Base-by-base conservation (phyloP, 805 yeast species). In the Candida loeiensis region DNA sequence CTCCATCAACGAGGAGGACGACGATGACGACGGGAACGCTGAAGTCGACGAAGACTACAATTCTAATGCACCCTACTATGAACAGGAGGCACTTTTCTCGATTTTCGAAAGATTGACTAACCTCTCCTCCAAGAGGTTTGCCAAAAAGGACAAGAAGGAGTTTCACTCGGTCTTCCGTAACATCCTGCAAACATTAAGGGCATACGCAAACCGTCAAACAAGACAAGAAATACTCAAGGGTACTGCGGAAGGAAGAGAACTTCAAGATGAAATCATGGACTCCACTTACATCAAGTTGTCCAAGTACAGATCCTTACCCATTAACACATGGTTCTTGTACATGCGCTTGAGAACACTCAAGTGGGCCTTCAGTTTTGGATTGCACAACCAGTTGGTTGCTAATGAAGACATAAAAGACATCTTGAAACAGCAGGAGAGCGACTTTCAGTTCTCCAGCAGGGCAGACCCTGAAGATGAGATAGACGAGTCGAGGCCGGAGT, bases 131-230 rank as follows among this genome's bases (percentile, higher is more conserved):
- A 79, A 80, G 43, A 76, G 70, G 38, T 54, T 79, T 3, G 74
- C 82, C 19, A 82, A 82, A 48, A 78, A 76, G 51, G 85, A 80
- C 45, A 81, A 78, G 54, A 74, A 73, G 44, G 79, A 74, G 27
- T 66, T 77, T 18, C 76, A 77, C 45, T 74, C 85, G 1, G 66
- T 81, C 1, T 78, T 80, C 56, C 67, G 80, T 51, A 83, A 81
- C 44, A 77, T 80, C 14, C 56, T 72, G 29, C 59, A 59, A 26
- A 77, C 83, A 0, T 61, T 80, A 8, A 66, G 64, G 37, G 52
- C 53, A 13, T 73, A 69, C 46, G 57, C 63, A 40, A 67, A 50
- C 50, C 58, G 38, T 38, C 63, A 46, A 45, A 60, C 45, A 35
- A 54, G 64, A 58, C 64, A 54, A 17, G 69, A 57, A 44, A 58